Base-by-base conservation (phyloP, 805 yeast species). In the Saccharomyces kudriavzevii region DNA sequence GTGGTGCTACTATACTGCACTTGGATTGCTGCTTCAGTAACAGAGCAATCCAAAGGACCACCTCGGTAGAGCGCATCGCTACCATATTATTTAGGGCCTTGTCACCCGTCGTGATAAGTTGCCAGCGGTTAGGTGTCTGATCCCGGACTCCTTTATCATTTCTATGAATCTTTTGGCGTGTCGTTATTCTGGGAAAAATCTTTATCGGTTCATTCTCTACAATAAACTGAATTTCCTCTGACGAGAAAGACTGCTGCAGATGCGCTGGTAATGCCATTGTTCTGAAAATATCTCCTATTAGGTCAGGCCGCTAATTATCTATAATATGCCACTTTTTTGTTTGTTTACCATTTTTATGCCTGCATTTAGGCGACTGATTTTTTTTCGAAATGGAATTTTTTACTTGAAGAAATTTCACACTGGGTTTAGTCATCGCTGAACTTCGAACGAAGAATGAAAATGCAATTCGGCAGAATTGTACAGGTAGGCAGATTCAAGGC, bases 1-100 rank as follows among this genome's bases (percentile, higher is more conserved):
- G 77, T 0, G 99, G 99, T 13, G 90, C 85, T 8, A 89, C 83
- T 2, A 94, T 82, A 57, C 84, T 85, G 69, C 97, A 89, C 62
- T 90, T 85, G 48, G 83, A 85, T 67, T 94, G 98, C 48, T 84
- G 82, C 63, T 89, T 89, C 49, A 94, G 73, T 22, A 91, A 72
- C 6, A 91, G 66, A 0, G 97, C 98, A 22, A 88, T 73, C 98
- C 98, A 94, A 1, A 92, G 58, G 0, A 97, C 96, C 0, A 94
- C 82, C 48, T 79, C 74, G 20, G 77, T 79, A 51, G 91, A 76
- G 56, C 85, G 78, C 79, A 87, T 77, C 0, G 95, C 89, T 47
- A 67, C 65, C 66, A 70, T 60, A 51, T 66, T 67, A 50, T 65
- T 67, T 48, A 70, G 50, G 5, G 59, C 58, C 17, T 52, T 48